Conservation (phyloP, 2,329 filamentous ascomycete genomes). For the Hypoxylon sp. region DNA sequence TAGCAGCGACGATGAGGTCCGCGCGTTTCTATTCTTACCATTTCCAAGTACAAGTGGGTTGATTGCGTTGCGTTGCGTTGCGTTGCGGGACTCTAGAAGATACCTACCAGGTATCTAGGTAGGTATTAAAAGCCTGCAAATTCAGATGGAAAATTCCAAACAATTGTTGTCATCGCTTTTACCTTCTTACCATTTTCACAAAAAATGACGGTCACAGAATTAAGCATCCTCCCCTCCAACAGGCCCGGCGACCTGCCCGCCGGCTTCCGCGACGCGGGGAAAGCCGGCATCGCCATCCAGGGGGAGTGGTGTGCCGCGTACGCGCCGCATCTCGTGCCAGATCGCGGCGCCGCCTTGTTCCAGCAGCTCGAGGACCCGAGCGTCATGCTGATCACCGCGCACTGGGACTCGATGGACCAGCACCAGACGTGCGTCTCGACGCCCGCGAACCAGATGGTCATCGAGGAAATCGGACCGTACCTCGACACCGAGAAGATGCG, state of each 20-base stretch:
- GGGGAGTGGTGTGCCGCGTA: conserved; percentile 22
- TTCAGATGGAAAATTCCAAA: too few species aligned
- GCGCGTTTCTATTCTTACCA: too few species aligned
- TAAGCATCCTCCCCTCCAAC: conserved; percentile 30
- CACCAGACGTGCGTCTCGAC: conserved; percentile 33
- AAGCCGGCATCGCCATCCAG: conserved; percentile 26
- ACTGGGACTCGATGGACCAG: conserved; percentile 37
- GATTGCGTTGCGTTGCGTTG: too few species aligned
- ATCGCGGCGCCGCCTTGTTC: conserved; percentile 35
- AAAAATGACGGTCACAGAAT: conserved; percentile 33
- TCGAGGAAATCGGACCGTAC: conserved; percentile 8
- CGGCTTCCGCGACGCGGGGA: conserved; percentile 9
- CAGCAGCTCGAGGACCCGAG: conserved; percentile 29
- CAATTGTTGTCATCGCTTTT: too few species aligned
- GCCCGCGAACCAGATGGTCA: conserved; percentile 20
- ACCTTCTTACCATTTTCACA: background rate
- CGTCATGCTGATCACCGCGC: conserved; percentile 33
- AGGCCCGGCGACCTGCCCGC: conserved; percentile 27
- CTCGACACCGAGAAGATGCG: background rate
- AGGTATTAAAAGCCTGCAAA: too few species aligned
- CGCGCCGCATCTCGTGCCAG: conserved; percentile 14
- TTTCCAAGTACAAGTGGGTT: too few species aligned
- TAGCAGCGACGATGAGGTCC: too few species aligned
- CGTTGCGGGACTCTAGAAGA: too few species aligned
- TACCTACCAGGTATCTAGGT: too few species aligned